These are phyloP conservation scores for Allomyces macrogynus DNA, from an alignment of 192 early-diverging fungal genomes.

Conservation along the genomic window DNA sequence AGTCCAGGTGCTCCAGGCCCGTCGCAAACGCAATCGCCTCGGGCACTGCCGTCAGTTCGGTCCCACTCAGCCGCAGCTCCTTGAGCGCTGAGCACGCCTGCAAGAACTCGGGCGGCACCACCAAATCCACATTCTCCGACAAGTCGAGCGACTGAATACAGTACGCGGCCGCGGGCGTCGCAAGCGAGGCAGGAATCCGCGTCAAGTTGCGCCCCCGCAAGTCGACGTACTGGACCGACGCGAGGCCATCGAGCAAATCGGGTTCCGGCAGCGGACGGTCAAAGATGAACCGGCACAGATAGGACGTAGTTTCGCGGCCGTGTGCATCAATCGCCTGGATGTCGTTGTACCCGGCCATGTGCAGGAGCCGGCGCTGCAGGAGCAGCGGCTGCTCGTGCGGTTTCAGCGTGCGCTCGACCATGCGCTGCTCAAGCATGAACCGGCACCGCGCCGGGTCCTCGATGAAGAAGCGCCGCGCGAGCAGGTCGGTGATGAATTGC, in stretches of 20 bases:
- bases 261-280: conserved; percentile 27
- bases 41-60: conserved; percentile 46
- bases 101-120: conserved; percentile 63
- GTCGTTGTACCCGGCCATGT: conserved; percentile 60
- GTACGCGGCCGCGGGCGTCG: conserved; percentile 32
- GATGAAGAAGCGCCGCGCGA: too few species aligned
- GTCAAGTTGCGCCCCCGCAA: conserved; percentile 49
- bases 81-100: conserved; percentile 46
- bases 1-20: conserved; percentile 49
- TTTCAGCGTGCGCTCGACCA: conserved; percentile 46
- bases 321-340: conserved; percentile 56
- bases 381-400: conserved; percentile 48
- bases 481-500: too few species aligned
- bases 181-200: conserved; percentile 59
- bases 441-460: conserved; percentile 4
- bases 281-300: conserved; percentile 61
- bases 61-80: conserved; percentile 46
- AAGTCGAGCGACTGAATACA: conserved; percentile 57
- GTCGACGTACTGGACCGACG: conserved; percentile 40
- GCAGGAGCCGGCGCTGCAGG: conserved; percentile 47
- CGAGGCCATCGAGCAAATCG: conserved; percentile 21
- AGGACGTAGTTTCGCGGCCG: conserved; percentile 69
- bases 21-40: conserved; percentile 36
- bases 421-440: conserved; percentile 21
- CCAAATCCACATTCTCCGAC: conserved; percentile 58